Percentiles rank a stretch among this genome's conserved stretches.
Conservation (phyloP, 441 rosid species). For the Pelargonium fulgidum region DNA sequence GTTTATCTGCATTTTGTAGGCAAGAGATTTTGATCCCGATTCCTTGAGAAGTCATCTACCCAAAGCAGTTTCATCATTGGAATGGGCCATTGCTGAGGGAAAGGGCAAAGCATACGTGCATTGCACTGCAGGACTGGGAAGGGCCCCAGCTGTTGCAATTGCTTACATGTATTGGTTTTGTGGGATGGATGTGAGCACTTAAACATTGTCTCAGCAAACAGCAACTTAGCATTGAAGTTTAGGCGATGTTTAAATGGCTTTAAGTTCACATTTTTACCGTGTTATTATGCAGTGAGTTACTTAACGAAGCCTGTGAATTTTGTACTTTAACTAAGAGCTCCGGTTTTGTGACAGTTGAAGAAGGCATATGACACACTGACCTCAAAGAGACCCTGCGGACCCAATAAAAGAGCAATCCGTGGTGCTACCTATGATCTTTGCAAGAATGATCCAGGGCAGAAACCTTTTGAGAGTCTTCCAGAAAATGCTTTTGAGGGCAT, state of each 20-base stretch:
- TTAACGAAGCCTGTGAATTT: background rate
- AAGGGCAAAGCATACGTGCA: constrained; percentile 77
- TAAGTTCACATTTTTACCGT: background rate
- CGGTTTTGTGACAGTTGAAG: constrained; percentile 42
- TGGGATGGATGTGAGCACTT: constrained; percentile 49
- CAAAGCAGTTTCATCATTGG: constrained; percentile 69
- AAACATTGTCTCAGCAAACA: background rate
- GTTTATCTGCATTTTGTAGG: constrained; percentile 30
- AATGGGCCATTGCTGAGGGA: constrained; percentile 76
- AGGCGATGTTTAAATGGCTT: background rate
- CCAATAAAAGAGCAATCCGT: constrained; percentile 61
- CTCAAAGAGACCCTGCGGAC: constrained; percentile 75
- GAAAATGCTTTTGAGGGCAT: constrained; percentile 67
- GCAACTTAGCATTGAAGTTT: too few species aligned
- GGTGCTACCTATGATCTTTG: constrained; percentile 86
- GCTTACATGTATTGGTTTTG: constrained; percentile 80
- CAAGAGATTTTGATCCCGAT: constrained; percentile 78
- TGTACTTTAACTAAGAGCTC: constrained; percentile 12
- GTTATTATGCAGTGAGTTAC: background rate
- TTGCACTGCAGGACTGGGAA: constrained; percentile 89
- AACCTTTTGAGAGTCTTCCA: constrained; percentile 68
- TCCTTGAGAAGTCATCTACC: constrained; percentile 74
- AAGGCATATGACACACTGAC: constrained; percentile 60
- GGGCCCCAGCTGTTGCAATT: constrained; percentile 84
- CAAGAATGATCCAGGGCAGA: constrained; percentile 71